Evolutionary conservation across 768 basidiomycete genomes (phyloP).

Genomic region (Leccinellum rugosiceps): DNA sequence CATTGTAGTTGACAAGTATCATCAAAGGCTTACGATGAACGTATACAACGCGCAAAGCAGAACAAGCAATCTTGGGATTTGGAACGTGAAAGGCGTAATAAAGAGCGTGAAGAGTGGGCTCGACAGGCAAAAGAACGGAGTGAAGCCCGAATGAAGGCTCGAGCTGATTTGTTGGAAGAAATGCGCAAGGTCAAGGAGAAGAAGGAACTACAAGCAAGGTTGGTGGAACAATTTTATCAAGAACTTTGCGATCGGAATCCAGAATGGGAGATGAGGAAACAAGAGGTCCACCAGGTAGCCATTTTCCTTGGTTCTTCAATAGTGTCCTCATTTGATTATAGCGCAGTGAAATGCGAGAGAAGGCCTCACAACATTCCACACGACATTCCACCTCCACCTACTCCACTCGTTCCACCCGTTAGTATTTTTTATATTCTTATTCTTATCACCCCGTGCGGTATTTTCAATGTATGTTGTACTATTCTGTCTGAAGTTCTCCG

Average conservation of each 20-base stretch:
- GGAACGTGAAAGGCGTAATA: conserved; percentile 40
- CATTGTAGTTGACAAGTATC: neutral
- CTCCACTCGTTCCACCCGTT: neutral
- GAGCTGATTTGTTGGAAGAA: conserved; percentile 36
- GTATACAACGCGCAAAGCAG: conserved; percentile 30
- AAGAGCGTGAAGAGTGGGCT: conserved; percentile 55
- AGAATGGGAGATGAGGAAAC: conserved; percentile 58
- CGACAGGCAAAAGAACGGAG: conserved; percentile 46
- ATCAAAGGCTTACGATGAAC: conserved; percentile 46
- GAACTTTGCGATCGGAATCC: conserved; percentile 55
- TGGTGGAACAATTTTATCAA: conserved; percentile 53
- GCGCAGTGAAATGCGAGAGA: conserved; percentile 30
- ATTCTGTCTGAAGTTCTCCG: neutral
- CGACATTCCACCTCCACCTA: conserved; percentile 12
- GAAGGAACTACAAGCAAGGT: conserved; percentile 35
- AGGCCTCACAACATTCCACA: conserved; percentile 19
- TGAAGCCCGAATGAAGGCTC: conserved; percentile 46
- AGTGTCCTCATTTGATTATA: conserved; percentile 16
- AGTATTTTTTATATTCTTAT: conserved; percentile 29
- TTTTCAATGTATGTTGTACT: conserved; percentile 27
- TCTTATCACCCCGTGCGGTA: conserved; percentile 24
- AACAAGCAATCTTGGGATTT: conserved; percentile 31
- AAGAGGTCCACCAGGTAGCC: conserved; percentile 48
- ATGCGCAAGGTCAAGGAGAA: conserved; percentile 41
- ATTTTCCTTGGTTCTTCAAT: neutral